These are phyloP conservation scores for Mucor velutinosus DNA, from an alignment of 371 early-diverging fungal genomes.

Conservation along the genomic window DNA sequence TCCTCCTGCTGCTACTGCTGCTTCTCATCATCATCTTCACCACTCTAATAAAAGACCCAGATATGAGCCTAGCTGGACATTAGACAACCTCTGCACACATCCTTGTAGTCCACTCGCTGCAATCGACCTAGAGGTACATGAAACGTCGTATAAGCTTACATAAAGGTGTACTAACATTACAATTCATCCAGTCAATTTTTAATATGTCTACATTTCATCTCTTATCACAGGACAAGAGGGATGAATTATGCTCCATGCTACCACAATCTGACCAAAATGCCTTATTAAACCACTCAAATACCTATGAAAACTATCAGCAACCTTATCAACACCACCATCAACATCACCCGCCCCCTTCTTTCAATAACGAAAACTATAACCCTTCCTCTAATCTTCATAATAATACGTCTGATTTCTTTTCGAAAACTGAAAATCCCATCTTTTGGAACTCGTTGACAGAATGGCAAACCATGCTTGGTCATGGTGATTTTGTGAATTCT, in stretches of 20 bases:
- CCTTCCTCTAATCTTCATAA: constrained; percentile 1
- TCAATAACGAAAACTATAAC: background rate
- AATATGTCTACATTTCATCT: constrained; percentile 42
- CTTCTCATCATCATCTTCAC: background rate
- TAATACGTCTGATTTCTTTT: constrained; percentile 32
- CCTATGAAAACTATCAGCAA: background rate
- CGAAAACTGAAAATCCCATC: constrained; percentile 35
- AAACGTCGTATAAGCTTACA: constrained; percentile 6
- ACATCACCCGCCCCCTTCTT: background rate
- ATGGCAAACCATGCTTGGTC: constrained; percentile 40
- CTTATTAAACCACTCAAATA: background rate
- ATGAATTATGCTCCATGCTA: constrained; percentile 34
- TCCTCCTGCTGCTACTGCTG: background rate
- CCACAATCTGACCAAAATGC: constrained; percentile 31
- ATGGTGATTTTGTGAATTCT: constrained; percentile 24
- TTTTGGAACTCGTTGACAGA: constrained; percentile 42
- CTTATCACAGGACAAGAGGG: constrained; percentile 36
- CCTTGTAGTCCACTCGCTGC: constrained; percentile 39
- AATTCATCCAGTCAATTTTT: constrained; percentile 34
- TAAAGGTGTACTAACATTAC: background rate
- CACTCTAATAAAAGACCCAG: constrained; percentile 23
- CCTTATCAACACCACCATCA: background rate
- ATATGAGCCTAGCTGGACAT: constrained; percentile 34
- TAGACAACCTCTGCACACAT: constrained; percentile 35
- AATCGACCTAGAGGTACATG: constrained; percentile 38